Base-by-base conservation (phyloP, 495 filamentous ascomycete genomes). In the Xylaria castorea region DNA sequence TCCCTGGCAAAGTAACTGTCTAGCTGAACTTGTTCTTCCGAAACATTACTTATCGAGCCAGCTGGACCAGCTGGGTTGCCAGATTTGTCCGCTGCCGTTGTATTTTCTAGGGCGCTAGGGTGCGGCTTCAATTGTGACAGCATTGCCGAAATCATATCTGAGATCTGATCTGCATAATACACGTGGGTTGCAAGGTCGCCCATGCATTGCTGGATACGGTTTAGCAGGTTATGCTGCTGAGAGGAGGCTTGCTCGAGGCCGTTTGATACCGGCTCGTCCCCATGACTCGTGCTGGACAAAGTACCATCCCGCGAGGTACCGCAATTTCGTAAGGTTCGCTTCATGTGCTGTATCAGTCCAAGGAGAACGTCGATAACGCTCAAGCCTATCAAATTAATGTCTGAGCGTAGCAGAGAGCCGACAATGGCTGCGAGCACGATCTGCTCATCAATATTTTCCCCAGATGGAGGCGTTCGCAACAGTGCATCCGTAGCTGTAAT, bases 131-230 rank as follows among this genome's bases (percentile, higher is more conserved):
- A 87, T 46, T 92, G 90, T 34, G 86, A 81, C 36, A 98, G 83
- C 53, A 98, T 91, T 0, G 92, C 88, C 2, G 89, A 86, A 60
- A 97, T 90, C 92, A 97, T 97, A 78, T 98, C 95, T 3, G 91
- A 89, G 61, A 98, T 92, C 77, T 98, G 94, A 72, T 98, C 94
- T 1, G 92, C 91, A 79, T 98, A 98, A 80, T 98, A 98, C 18
- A 95, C 90, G 78, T 98, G 95, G 1, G 93, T 97, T 1, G 93
- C 93, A n/a, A 98, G 85, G 78, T 92, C 87, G 9, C 92, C 93
- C 70, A 97, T 94, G 79, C 91, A 94, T 72, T 88, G 86, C 75
- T 93, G 90, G 7, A 98, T 83, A 22, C 89, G 87, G 25, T 81
- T 78, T 50, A 95, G 85, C 18, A 97, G 83, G 66, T 89, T 83